Conservation (phyloP, 1,284 basidiomycete genomes). For the Takashimella koratensis region DNA sequence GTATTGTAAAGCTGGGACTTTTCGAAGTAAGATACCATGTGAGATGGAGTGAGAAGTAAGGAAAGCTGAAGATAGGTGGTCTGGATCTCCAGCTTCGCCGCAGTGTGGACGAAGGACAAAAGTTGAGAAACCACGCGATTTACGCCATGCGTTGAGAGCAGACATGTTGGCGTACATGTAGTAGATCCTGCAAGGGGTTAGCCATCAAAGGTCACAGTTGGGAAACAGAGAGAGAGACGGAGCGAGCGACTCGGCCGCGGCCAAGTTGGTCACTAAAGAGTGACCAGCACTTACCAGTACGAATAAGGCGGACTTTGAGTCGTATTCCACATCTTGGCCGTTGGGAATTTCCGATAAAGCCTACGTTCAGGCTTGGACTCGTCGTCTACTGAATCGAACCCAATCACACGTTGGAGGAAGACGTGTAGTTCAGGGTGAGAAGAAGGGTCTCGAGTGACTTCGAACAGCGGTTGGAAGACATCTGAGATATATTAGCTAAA, state of each 20-base stretch:
- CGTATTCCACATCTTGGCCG: slow-evolving; percentile 85
- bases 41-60: slow-evolving; percentile 97
- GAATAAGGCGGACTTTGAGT: slow-evolving; percentile 88
- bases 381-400: slow-evolving; percentile 97
- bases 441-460: slow-evolving; percentile 87
- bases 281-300: slow-evolving; percentile 66
- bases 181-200: slow-evolving; percentile 80
- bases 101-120: slow-evolving; percentile 96
- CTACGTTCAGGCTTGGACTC: slow-evolving; percentile 92
- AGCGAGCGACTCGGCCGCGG: not conserved
- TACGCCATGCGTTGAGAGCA: slow-evolving; percentile 90
- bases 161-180: slow-evolving; percentile 98
- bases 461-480: slow-evolving; percentile 89
- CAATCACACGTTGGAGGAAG: slow-evolving; percentile 91
- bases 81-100: slow-evolving; percentile 97
- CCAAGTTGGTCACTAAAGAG: not conserved
- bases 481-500: slow-evolving; percentile 63
- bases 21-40: slow-evolving; percentile 94
- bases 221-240: too few species aligned
- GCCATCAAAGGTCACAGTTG: not conserved
- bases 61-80: slow-evolving; percentile 94
- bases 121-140: slow-evolving; percentile 89
- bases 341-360: slow-evolving; percentile 93
- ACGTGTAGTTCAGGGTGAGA: slow-evolving; percentile 92
- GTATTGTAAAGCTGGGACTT: slow-evolving; percentile 85